These are phyloP conservation scores for Aspergillus incahuasiensis DNA, from an alignment of 495 filamentous ascomycete species.

Conservation along the genomic window DNA sequence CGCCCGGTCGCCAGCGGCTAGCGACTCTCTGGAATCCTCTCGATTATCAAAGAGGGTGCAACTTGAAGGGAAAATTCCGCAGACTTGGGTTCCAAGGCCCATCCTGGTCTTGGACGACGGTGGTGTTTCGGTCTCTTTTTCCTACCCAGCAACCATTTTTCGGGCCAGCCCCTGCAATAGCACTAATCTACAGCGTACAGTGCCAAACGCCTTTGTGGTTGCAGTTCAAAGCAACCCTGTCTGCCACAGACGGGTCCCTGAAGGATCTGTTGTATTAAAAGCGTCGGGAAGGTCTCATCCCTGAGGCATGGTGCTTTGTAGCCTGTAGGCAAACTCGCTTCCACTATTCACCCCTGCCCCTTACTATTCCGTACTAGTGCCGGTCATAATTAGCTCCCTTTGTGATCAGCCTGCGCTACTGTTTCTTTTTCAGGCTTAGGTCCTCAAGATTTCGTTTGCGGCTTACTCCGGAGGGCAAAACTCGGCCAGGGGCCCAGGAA, in stretches of 20 bases:
- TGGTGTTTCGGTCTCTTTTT: not conserved
- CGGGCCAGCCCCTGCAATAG: not conserved
- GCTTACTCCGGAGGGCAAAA: not conserved
- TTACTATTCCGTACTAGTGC: not conserved
- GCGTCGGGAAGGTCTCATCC: not conserved
- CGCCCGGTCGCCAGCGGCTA: not conserved
- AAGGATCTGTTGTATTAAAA: not conserved
- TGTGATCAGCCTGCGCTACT: not conserved
- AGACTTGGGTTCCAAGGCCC: not conserved
- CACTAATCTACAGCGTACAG: not conserved
- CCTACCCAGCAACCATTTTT: not conserved
- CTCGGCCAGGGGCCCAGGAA: not conserved
- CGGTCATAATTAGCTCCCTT: not conserved
- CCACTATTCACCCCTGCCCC: not conserved
- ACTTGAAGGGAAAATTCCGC: not conserved
- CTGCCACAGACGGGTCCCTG: not conserved
- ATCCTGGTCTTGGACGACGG: not conserved
- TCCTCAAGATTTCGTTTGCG: not conserved
- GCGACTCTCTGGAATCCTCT: not conserved
- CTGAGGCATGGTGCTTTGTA: not conserved
- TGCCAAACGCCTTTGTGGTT: not conserved
- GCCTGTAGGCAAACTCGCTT: not conserved
- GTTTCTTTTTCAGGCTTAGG: not conserved
- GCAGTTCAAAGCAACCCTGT: not conserved
- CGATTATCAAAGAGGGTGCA: not conserved